phyloP scores from a whole-genome alignment of 257 asterid genomes.

The Solanum peruvianum region DNA sequence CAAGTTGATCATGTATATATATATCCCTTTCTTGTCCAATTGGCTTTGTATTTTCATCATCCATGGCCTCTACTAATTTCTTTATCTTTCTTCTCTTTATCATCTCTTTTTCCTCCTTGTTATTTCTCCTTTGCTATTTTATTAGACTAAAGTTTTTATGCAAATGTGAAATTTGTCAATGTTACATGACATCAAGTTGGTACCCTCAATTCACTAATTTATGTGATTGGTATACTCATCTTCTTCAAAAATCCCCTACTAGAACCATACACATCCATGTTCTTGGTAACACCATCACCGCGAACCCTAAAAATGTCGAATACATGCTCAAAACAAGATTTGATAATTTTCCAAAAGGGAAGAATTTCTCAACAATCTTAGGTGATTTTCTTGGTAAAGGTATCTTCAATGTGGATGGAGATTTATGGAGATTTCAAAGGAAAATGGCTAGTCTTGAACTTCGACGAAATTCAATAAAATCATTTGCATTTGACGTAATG shows the following conservation, averaged over 20 bases:
- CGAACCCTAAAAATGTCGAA: conserved; percentile 27
- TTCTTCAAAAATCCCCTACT: conserved; percentile 45
- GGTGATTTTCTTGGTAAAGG: conserved; percentile 39
- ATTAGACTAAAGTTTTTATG: conserved; percentile 17
- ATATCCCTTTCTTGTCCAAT: background rate
- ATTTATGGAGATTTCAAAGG: conserved; percentile 26
- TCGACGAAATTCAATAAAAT: conserved; percentile 6
- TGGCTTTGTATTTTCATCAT: background rate
- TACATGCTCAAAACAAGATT: conserved; percentile 31
- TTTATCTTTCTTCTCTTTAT: background rate
- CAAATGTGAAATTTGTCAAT: conserved; percentile 42
- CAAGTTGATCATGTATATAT: background rate
- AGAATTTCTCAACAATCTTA: conserved; percentile 25
- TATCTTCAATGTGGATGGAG: conserved; percentile 36
- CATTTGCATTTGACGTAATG: conserved; percentile 25
- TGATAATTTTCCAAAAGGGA: conserved; percentile 32
- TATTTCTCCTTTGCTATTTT: conserved; percentile 3
- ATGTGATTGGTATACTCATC: conserved; percentile 73
- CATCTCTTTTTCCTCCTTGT: background rate
- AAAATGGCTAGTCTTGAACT: conserved; percentile 30
- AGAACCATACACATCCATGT: conserved; percentile 54
- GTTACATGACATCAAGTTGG: conserved; percentile 44
- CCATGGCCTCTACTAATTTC: background rate
- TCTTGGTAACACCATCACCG: conserved; percentile 44
- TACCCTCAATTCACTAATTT: conserved; percentile 24